A percentile compares a stretch with the other conserved stretches of the same genome.
Conservation (phyloP, 2,329 filamentous ascomycete genomes). For the Lachnellula subtilissima region DNA sequence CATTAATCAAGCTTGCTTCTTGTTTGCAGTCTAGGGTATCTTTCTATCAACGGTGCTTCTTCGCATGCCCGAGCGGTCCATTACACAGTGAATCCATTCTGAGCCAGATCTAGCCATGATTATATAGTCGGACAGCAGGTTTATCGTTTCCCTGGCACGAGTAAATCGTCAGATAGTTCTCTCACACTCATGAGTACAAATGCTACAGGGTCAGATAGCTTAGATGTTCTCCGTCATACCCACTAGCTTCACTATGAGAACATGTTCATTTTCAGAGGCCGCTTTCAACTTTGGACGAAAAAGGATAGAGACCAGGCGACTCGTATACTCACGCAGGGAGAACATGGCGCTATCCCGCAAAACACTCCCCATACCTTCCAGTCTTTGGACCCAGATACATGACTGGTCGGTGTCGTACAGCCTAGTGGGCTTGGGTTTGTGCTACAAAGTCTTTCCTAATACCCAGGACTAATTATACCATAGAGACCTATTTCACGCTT, state of each 20-base stretch:
- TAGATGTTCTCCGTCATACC: slow-evolving; percentile 41
- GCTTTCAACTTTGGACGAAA: slow-evolving; percentile 41
- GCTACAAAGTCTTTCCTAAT: slow-evolving; percentile 11
- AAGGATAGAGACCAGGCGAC: slow-evolving; percentile 30
- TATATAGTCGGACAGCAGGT: slow-evolving; percentile 32
- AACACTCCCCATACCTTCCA: slow-evolving; percentile 46
- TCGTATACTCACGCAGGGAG: slow-evolving; percentile 39
- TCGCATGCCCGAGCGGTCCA: too few relatives aligned
- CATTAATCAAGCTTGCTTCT: too few relatives aligned
- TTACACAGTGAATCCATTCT: too few relatives aligned
- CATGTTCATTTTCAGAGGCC: slow-evolving; percentile 42
- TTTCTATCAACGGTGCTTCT: too few relatives aligned
- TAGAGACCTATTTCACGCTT: slow-evolving; percentile 38
- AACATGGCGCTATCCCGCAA: slow-evolving; percentile 41
- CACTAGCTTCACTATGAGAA: slow-evolving; percentile 42
- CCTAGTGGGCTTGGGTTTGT: slow-evolving; percentile 44
- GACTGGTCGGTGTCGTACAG: slow-evolving; percentile 41
- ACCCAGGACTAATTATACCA: neutral
- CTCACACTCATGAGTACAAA: slow-evolving; percentile 43
- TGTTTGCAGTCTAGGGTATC: too few relatives aligned
- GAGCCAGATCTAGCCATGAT: slow-evolving; percentile 3
- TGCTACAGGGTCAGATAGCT: slow-evolving; percentile 32
- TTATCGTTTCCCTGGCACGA: slow-evolving; percentile 41
- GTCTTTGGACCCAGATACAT: slow-evolving; percentile 42
- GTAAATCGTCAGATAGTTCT: slow-evolving; percentile 39